Conservation (phyloP, 2,329 filamentous ascomycete genomes). For the Cercospora zeina region DNA sequence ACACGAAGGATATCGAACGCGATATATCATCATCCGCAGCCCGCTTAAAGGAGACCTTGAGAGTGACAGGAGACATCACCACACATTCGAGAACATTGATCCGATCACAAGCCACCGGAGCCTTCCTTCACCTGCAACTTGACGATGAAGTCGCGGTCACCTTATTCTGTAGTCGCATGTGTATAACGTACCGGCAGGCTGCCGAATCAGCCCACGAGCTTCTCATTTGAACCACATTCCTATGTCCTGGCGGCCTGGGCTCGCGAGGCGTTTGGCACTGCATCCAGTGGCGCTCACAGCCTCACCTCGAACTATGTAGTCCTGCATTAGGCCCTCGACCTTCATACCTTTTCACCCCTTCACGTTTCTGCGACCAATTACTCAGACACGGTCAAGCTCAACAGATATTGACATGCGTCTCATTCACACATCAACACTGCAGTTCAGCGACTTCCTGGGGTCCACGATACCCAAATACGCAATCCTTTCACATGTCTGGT, state of each 20-base stretch:
- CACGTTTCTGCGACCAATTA: neutral
- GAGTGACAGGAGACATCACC: no score
- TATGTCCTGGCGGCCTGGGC: neutral
- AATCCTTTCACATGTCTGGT: constrained; percentile 30
- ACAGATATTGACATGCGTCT: constrained; percentile 17
- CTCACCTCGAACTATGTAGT: neutral
- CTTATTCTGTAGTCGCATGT: neutral
- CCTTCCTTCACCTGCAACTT: neutral
- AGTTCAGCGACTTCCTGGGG: constrained; percentile 22
- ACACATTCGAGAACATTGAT: no score
- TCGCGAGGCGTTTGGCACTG: neutral
- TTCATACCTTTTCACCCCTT: neutral
- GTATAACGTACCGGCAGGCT: neutral
- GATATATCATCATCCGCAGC: no score
- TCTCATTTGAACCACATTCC: neutral
- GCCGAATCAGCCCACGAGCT: neutral
- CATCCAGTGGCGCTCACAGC: neutral
- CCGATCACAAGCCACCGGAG: no score
- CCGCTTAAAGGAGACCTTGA: no score
- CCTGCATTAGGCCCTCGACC: neutral
- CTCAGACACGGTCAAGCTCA: neutral
- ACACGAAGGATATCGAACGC: no score
- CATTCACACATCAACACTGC: constrained; percentile 22
- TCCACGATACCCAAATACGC: constrained; percentile 22
- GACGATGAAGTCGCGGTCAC: neutral